Base-by-base conservation (phyloP, 352 stramenopile genomes). In the Phytophthora sansomeana region DNA sequence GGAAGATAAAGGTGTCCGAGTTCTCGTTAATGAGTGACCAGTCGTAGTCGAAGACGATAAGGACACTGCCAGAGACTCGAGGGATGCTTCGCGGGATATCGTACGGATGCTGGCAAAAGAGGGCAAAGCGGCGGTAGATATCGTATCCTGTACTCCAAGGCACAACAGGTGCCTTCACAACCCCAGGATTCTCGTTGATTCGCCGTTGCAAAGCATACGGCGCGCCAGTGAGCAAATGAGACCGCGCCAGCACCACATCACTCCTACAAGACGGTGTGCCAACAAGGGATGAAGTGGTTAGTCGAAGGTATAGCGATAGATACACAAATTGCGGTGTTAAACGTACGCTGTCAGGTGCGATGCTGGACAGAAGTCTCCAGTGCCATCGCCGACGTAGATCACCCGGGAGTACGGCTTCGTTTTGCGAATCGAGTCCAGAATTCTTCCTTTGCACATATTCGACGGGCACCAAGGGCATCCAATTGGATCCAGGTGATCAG, bases 21-120 rank as follows among this genome's bases (percentile, higher is more conserved):
- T 95, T 91, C 21, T 89, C 83, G 62, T 95, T 88, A 48, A 95
- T 77, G 43, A 95, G 71, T 28, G 80, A 95, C 81, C 87, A 93
- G 68, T 95, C 87, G 51, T 92, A 95, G 74, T 95, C 87, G 38
- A 95, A 93, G 41, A 93, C 59, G 30, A 93, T 80, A 29, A 95
- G 74, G 13, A 85, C 72, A 21, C 51, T 53, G 17, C 51, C 41
- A 6, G 58, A 49, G n/a, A 58, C 46, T 50, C 67, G 63, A 24
- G 58, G 39, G 5, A 19, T 5, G 6, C 7, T 28, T 35, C 24
- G 56, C 47, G 63, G 50, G 28, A 68, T 53, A 14, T 10, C 28
- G 29, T 61, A 66, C 9, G 62, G 42, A 39, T 51, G 7, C 30
- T 58, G 59, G 24, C 74, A 78, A 21, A 84, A 66, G 21, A 67